Conservation (phyloP, 2,329 filamentous ascomycete genomes). For the Fusarium sp. region DNA sequence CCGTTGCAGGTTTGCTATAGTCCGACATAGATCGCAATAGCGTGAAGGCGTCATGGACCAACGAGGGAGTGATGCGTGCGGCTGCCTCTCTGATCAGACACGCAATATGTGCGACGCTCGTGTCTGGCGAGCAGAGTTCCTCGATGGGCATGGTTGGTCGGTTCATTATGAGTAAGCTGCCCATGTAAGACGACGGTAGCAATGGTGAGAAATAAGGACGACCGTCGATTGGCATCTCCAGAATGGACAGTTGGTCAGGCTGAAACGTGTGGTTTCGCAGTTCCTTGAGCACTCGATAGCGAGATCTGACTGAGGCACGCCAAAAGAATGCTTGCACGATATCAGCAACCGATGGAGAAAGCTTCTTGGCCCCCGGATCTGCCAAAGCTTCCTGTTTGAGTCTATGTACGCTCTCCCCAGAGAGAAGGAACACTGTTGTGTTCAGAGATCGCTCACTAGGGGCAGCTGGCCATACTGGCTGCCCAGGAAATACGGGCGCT, state of each 20-base stretch:
- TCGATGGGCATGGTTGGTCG: slow-evolving; percentile 41
- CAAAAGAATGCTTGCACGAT: slow-evolving; percentile 56
- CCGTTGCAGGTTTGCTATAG: slow-evolving; percentile 39
- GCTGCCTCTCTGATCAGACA: slow-evolving; percentile 41
- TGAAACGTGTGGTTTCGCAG: slow-evolving; percentile 28
- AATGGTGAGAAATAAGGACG: slow-evolving; percentile 47
- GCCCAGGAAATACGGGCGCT: slow-evolving; percentile 42
- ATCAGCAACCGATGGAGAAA: slow-evolving; percentile 50
- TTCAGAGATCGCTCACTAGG: slow-evolving; percentile 36
- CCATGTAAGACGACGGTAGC: slow-evolving; percentile 47
- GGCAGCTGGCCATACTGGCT: slow-evolving; percentile 47
- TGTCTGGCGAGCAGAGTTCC: slow-evolving; percentile 44
- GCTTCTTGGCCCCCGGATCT: slow-evolving; percentile 41
- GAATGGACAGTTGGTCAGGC: slow-evolving; percentile 45
- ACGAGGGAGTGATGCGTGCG: slow-evolving; percentile 39
- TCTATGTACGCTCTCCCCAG: slow-evolving; percentile 43
- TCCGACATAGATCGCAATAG: slow-evolving; percentile 44
- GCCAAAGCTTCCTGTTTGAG: slow-evolving; percentile 47
- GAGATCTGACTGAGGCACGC: slow-evolving; percentile 50
- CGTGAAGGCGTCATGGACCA: slow-evolving; percentile 47
- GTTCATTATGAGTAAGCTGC: slow-evolving; percentile 46
- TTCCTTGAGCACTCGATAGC: slow-evolving; percentile 49
- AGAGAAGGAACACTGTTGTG: slow-evolving; percentile 49
- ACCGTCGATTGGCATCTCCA: slow-evolving; percentile 50
- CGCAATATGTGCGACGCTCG: slow-evolving; percentile 44